Conservation (phyloP, 78 protist genomes). For the Speleostelium caveatum region DNA sequence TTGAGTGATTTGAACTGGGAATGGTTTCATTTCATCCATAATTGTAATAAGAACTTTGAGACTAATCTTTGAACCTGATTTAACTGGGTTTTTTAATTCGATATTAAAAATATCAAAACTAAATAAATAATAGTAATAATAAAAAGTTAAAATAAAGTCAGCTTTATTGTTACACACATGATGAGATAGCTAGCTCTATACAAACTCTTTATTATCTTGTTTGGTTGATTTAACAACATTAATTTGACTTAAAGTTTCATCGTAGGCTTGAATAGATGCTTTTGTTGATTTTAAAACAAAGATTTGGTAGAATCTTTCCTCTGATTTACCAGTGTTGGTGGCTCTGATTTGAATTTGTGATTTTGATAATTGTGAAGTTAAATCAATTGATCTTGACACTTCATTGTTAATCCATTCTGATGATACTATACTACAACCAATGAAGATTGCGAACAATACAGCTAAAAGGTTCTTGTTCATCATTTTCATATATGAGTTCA, state of each 20-base stretch:
- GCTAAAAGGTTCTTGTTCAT: not conserved
- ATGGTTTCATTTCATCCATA: slow-evolving; percentile 62
- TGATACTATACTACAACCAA: not conserved
- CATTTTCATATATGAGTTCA: too few relatives aligned
- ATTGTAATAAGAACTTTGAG: slow-evolving; percentile 27
- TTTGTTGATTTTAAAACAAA: slow-evolving; percentile 1
- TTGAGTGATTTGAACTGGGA: slow-evolving; percentile 76
- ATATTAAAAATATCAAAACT: slow-evolving; percentile 47
- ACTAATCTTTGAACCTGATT: not conserved
- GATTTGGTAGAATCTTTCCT: slow-evolving; percentile 7
- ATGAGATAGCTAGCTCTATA: too few relatives aligned
- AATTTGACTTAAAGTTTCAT: not conserved
- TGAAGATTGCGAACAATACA: not conserved
- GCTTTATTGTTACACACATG: too few relatives aligned
- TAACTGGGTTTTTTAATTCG: slow-evolving; percentile 14
- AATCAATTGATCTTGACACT: slow-evolving; percentile 38
- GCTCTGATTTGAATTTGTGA: slow-evolving; percentile 48
- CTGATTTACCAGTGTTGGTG: slow-evolving; percentile 1
- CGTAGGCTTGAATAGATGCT: slow-evolving; percentile 34
- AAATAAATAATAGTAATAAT: not conserved
- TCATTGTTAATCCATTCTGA: slow-evolving; percentile 43
- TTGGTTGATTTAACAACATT: not conserved
- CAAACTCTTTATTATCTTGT: too few relatives aligned
- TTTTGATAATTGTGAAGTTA: slow-evolving; percentile 46
- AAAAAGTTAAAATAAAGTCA: not conserved